Base-by-base conservation (phyloP, 768 basidiomycete genomes). In the Coprinopsis sp. region DNA sequence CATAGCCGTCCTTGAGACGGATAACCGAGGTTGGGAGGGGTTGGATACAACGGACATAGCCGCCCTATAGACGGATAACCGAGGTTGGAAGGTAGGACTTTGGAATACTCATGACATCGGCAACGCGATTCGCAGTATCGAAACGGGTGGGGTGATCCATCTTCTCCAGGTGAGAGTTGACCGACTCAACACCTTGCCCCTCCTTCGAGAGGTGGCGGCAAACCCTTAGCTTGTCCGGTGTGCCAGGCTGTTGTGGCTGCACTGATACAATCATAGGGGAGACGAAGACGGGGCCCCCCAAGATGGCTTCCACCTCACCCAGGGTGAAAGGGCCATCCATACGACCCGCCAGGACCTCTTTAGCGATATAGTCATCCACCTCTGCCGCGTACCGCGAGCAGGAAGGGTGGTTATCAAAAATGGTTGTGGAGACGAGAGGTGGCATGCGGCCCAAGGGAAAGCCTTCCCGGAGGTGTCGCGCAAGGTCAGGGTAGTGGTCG, bases 171-270 rank as follows among this genome's bases (percentile, higher is more conserved):
- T 45, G 54, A 1, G 51, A 58, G 37, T 63, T 63, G 56, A 1
- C 67, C 62, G 0, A 49, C 50, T 6, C 64, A 64, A 2, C 60
- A 58, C 0, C 33, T 19, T 28, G 44, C 6, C 37, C n/a, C 2
- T 37, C 37, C 43, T 63, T 64, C 0, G 60, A 66, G 2, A 66
- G 49, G 29, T 66, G 56, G 3, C 55, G 33, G 37, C 63, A 65
- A 1, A 64, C 44, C 0, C 58, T 50, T 2, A 57, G 22, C 28
- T 65, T 64, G 47, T 58, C 47, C 0, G 58, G 54, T 13, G 29
- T 51, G 10, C 52, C 54, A 2, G 41, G 58, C 16, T 23, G 51
- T 25, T 65, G 63, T 0, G 48, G 19, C 38, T 63, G 59, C 7
- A 53, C 41, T 0, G 53, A 33, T 1, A 61, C 57, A 3, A 65